phyloP scores from a whole-genome alignment of 331 rosid species.

The Quercus phellos region DNA sequence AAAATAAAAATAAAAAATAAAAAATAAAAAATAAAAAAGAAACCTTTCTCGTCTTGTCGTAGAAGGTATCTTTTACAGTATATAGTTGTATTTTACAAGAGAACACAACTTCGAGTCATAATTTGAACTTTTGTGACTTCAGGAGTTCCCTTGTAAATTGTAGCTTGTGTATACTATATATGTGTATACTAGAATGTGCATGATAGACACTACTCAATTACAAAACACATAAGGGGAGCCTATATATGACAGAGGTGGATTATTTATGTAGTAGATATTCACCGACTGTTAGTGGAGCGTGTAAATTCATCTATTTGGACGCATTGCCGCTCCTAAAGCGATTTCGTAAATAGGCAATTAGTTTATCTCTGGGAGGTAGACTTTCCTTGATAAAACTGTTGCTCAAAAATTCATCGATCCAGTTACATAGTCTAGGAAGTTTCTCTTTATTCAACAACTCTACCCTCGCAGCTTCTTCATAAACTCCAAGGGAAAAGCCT shows the following conservation, averaged over 20 bases:
- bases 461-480: slow-evolving; percentile 19
- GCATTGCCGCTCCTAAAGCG: background rate
- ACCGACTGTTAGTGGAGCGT: background rate
- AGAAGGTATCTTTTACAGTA: no score
- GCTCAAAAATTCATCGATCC: slow-evolving; percentile 21
- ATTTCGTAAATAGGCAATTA: slow-evolving; percentile 2
- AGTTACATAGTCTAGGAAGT: slow-evolving; percentile 19
- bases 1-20: no score
- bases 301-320: background rate
- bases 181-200: no score
- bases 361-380: slow-evolving; percentile 26
- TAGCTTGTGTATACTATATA: no score
- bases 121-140: no score
- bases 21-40: no score
- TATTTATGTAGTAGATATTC: background rate
- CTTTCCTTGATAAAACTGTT: slow-evolving; percentile 9
- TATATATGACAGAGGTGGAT: background rate
- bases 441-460: slow-evolving; percentile 20
- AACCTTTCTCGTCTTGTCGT: no score
- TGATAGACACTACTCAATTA: no score
- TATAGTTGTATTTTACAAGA: no score
- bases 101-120: no score
- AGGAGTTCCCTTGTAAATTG: no score
- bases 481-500: slow-evolving; percentile 24
- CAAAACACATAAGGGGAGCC: no score